Percentiles rank a stretch among this genome's conserved stretches.
phyloP scores from a whole-genome alignment of 1,284 basidiomycete species.

The Inonotus obliquus region DNA sequence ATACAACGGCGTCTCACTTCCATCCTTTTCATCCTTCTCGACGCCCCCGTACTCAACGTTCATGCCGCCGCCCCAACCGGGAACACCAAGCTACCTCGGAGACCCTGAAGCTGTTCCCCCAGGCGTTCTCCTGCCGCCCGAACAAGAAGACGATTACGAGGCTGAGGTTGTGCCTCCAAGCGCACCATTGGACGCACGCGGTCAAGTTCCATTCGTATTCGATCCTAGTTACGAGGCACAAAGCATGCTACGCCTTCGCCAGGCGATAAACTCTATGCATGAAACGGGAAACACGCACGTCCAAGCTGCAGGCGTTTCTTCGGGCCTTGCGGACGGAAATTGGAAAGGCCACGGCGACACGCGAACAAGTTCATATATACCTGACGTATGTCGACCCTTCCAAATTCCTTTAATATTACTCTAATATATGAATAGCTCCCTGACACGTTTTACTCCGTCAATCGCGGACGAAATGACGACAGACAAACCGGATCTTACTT shows the following conservation, averaged over 20 bases:
- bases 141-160: neutral
- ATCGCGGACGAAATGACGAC: neutral
- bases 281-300: neutral
- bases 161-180: conserved; percentile 15
- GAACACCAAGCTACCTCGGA: neutral
- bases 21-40: neutral
- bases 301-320: neutral
- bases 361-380: neutral
- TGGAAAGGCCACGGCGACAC: conserved; percentile 3
- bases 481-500: neutral
- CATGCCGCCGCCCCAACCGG: neutral
- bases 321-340: neutral
- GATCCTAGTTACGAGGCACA: conserved; percentile 13
- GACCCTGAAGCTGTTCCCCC: neutral
- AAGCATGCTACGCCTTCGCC: conserved; percentile 7
- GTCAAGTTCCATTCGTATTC: conserved; percentile 18
- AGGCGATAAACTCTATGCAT: conserved; percentile 11
- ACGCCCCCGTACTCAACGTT: neutral
- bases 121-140: neutral
- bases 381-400: neutral
- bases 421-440: neutral
- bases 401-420: neutral
- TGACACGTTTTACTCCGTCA: neutral
- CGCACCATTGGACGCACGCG: conserved; percentile 13
- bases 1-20: neutral